Conservation (phyloP, 2,329 filamentous ascomycete species). For the Penicillium griseofulvum region DNA sequence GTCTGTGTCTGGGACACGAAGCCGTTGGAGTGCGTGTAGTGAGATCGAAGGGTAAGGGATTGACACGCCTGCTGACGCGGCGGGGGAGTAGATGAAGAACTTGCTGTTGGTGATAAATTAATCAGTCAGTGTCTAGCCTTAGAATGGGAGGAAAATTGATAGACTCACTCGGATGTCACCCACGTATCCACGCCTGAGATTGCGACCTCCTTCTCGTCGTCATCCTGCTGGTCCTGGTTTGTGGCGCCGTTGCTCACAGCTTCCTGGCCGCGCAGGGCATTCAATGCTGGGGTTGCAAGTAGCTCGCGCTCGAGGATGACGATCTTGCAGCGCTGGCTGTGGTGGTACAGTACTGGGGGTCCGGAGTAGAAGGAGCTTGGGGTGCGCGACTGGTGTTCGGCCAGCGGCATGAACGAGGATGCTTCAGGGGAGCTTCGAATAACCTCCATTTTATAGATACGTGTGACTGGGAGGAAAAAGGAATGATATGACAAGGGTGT, state of each 20-base stretch:
- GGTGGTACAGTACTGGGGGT: constrained; percentile 48
- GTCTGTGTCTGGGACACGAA: constrained; percentile 33
- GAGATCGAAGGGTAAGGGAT: constrained; percentile 51
- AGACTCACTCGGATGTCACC: constrained; percentile 49
- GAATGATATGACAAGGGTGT: background rate
- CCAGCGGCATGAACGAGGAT: constrained; percentile 44
- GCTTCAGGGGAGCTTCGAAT: constrained; percentile 39
- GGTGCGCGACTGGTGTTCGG: constrained; percentile 48
- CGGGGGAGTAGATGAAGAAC: constrained; percentile 43
- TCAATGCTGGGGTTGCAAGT: constrained; percentile 33
- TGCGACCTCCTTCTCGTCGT: constrained; percentile 34
- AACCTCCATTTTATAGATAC: constrained; percentile 40
- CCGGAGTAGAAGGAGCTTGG: constrained; percentile 49
- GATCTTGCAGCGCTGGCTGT: constrained; percentile 46
- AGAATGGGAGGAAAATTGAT: too few species aligned
- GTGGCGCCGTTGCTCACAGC: constrained; percentile 17
- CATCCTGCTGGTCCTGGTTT: constrained; percentile 3
- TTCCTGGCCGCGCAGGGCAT: constrained; percentile 25
- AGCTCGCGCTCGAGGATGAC: constrained; percentile 44
- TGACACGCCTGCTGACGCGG: constrained; percentile 38
- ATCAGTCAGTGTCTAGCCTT: background rate
- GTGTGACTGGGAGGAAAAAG: background rate
- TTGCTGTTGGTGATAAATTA: constrained; percentile 32
- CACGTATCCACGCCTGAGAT: constrained; percentile 45
- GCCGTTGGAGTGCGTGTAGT: constrained; percentile 48